Evolutionary conservation across 2,329 filamentous ascomycete species (phyloP).

Genomic region (Sclerotiophoma versabilis): DNA sequence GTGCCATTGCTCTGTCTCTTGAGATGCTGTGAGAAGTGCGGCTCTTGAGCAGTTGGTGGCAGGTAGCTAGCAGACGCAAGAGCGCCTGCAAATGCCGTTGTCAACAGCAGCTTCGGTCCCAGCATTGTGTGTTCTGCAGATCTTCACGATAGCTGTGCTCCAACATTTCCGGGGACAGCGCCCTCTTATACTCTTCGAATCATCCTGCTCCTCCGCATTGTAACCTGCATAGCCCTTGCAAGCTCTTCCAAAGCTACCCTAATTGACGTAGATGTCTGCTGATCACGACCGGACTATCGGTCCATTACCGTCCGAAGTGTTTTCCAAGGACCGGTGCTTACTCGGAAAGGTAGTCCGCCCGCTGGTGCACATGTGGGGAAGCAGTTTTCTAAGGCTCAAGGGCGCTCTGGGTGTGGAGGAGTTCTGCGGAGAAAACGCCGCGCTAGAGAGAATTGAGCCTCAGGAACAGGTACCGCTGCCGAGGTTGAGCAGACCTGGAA

Average conservation of each 20-base stretch:
- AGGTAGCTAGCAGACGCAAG: constrained; percentile 27
- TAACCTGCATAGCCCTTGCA: constrained; percentile 11
- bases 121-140: constrained; percentile 24
- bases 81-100: constrained; percentile 25
- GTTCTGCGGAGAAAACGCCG: constrained; percentile 15
- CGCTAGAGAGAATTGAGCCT: constrained; percentile 16
- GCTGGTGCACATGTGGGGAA: constrained; percentile 2
- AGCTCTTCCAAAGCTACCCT: constrained; percentile 24
- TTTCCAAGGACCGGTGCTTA: constrained; percentile 1
- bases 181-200: constrained; percentile 5
- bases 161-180: constrained; percentile 5
- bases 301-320: constrained; percentile 29
- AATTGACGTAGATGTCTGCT: constrained; percentile 21
- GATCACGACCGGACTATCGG: constrained; percentile 31
- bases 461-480: constrained; percentile 15
- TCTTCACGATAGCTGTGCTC: constrained; percentile 12
- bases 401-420: not conserved
- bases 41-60: constrained; percentile 23
- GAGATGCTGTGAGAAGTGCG: constrained; percentile 27
- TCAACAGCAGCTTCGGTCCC: constrained; percentile 27
- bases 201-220: constrained; percentile 3
- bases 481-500: constrained; percentile 2
- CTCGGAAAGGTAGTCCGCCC: constrained; percentile 13
- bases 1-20: constrained; percentile 33
- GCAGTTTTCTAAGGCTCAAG: constrained; percentile 3